Conservation (phyloP, 208 protist genomes). For the Phytomonas sp. region DNA sequence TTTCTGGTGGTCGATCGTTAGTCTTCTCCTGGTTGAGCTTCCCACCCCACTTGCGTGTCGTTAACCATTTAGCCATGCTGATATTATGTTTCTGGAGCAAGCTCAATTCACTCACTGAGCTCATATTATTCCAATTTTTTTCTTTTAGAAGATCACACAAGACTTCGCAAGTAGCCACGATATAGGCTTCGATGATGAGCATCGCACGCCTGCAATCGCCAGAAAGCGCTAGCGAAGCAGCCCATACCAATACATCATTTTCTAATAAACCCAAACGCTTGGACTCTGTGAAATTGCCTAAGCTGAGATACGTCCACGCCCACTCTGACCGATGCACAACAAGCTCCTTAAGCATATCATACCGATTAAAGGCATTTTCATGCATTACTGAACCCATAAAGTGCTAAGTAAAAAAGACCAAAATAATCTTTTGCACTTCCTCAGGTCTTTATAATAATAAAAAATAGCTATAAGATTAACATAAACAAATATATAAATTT, state of each 20-base stretch:
- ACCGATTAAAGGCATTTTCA: not conserved
- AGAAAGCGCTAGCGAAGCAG: constrained; percentile 34
- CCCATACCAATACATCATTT: constrained; percentile 50
- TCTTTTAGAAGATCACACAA: constrained; percentile 7
- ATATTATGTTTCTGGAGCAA: not conserved
- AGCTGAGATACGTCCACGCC: constrained; percentile 36
- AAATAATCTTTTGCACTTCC: not conserved
- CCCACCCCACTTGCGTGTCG: not conserved
- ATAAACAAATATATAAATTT: not conserved
- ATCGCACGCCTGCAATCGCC: constrained; percentile 31
- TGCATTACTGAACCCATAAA: not conserved
- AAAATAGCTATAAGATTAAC: not conserved
- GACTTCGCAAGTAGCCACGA: constrained; percentile 48
- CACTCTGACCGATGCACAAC: constrained; percentile 17
- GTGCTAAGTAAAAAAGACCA: not conserved
- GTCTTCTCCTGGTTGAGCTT: not conserved
- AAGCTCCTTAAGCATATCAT: constrained; percentile 13
- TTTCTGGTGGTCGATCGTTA: not conserved
- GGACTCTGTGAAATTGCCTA: constrained; percentile 46
- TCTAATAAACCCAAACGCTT: constrained; percentile 23
- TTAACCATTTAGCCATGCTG: not conserved
- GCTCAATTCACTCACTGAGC: not conserved
- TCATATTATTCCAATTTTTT: not conserved
- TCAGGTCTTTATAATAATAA: not conserved
- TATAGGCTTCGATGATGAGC: constrained; percentile 45